Conservation (phyloP, 352 stramenopile genomes). For the Phytophthora cryptogea region DNA sequence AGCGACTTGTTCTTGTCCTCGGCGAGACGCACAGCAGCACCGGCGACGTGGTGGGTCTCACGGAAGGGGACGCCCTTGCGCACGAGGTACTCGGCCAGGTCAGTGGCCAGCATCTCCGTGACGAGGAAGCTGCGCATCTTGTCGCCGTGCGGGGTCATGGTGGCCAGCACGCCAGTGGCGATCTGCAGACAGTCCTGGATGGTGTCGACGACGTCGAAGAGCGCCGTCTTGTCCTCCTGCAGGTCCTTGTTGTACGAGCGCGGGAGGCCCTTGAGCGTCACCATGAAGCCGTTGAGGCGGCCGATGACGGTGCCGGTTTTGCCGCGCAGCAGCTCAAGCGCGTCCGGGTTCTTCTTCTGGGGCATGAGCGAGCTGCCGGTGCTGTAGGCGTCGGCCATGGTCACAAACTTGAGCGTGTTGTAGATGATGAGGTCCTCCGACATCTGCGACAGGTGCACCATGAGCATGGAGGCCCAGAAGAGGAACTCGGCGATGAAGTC, state of each 20-base stretch:
- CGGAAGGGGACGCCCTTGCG: constrained; percentile 98
- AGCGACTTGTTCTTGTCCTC: constrained; percentile 90
- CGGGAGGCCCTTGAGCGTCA: constrained; percentile 96
- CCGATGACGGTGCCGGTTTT: constrained; percentile 97
- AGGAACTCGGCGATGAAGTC: constrained; percentile 99
- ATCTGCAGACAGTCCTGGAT: constrained; percentile 98
- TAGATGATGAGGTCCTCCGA: constrained; percentile 99
- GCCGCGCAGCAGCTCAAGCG: constrained; percentile 96
- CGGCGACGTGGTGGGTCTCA: constrained; percentile 99
- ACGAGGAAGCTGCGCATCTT: constrained; percentile 95
- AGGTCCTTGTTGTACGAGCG: constrained; percentile 99
- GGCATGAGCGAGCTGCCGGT: constrained; percentile 99
- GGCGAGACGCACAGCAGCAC: constrained; percentile 91
- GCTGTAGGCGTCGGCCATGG: constrained; percentile 97
- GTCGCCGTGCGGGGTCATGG: constrained; percentile 95
- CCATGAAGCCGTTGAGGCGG: constrained; percentile 94
- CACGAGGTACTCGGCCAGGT: constrained; percentile 99
- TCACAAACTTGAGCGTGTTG: constrained; percentile 94
- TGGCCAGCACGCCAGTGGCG: constrained; percentile 95
- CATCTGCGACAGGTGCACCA: constrained; percentile 97
- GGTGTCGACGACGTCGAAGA: constrained; percentile 98
- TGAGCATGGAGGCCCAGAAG: constrained; percentile 96
- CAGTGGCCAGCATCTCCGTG: constrained; percentile 99
- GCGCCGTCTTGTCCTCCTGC: constrained; percentile 98
- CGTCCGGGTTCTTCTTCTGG: constrained; percentile 99